Evolutionary conservation across 2,329 filamentous ascomycete species (phyloP), one percentile per base, ranked within the genome.

Genomic region (Exophiala aquamarina): DNA sequence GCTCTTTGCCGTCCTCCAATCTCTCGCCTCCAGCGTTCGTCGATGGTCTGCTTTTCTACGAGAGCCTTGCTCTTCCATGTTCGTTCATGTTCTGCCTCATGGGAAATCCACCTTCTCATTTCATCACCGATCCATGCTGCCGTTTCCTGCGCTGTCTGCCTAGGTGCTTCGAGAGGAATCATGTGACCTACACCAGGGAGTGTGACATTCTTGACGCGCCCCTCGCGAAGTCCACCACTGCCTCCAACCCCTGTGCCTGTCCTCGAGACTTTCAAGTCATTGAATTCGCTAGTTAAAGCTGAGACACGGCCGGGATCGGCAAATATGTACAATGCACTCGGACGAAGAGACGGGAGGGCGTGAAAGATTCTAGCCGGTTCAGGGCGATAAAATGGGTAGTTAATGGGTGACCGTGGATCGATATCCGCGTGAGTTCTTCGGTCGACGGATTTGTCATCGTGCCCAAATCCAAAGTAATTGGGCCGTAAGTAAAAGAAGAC

Each of bases 391-490:
- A 73, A 74, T 3, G 69, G 69, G 53, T 60, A 66, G 1, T 53
- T 59, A 31, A 60, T 60, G 6, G 49, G 44, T 23, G 58, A 56
- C 17, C 58, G 17, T 11, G 62, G 58, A 44, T 68, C 59, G 4
- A 73, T 68, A 37, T 81, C 79, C 6, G 63, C 68, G 59, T 65
- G 70, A 19, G 68, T 71, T 6, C 60, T 44, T 17, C 62, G 62
- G 53, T 69, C 68, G 15, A 69, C 48, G 17, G 66, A 62, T 26
- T 62, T 58, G 8, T 57, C 55, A 26, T 59, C 59, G 14, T 62
- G 57, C 0, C 62, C 61, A 55, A 81, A 86, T 1, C 88, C 87
- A 3, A 86, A 83, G 50, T 70, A 73, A 42, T 70, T 73, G 6
- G 71, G 70, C 4, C 71, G 66, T 2, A 68, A 63, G 58, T 71